Base-by-base conservation (phyloP, 2,329 filamentous ascomycete genomes). In the Fonsecaea pedrosoi region DNA sequence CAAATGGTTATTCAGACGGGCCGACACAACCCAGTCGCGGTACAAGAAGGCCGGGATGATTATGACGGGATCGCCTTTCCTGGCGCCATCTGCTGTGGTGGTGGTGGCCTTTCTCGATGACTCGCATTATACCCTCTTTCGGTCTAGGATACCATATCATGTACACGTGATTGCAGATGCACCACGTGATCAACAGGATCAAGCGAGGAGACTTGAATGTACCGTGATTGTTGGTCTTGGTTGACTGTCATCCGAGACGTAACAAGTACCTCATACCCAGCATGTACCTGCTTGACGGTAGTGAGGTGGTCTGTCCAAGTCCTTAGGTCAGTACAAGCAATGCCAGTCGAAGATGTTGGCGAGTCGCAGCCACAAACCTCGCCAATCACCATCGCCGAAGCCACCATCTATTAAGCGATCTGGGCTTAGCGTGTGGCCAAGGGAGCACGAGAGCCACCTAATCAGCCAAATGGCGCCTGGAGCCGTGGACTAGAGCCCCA, bases 401-500 rank as follows among this genome's bases (percentile, higher is more conserved):
- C 45, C 45, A 50, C 45, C 45, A 50, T 50, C 45, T 50, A 18
- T 25, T 50, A 50, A 25, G 18, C 45, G 45, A 50, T 50, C 45
- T 50, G 1, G 18, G 18, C 3, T 50, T 50, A 50, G 21, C 18
- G 45, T 8, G 45, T 50, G 3, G 4, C 5, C 2, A 25, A 25
- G 25, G 25, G 25, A 25, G 2, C 25, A 25, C 1, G 25, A 2
- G 40, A 6, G 5, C 40, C 40, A n/a, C 40, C 40, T 8, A 42
- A 10, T 5, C 3, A 4, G 38, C 32, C 54, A 34, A 32, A 62
- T 35, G 48, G n/a, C 42, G 48, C 38, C 35, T 37, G 48, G 30
- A 37, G 32, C 25, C 54, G 32, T 45, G 50, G 40, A 60, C 48
- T 38, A 38, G 50, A 38, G 40, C n/a, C 57, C 25, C 25, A 25